A percentile compares a stretch with the other conserved stretches of the same genome.
phyloP scores from a whole-genome alignment of 805 yeast species.

The Zygosaccharomyces rouxii region DNA sequence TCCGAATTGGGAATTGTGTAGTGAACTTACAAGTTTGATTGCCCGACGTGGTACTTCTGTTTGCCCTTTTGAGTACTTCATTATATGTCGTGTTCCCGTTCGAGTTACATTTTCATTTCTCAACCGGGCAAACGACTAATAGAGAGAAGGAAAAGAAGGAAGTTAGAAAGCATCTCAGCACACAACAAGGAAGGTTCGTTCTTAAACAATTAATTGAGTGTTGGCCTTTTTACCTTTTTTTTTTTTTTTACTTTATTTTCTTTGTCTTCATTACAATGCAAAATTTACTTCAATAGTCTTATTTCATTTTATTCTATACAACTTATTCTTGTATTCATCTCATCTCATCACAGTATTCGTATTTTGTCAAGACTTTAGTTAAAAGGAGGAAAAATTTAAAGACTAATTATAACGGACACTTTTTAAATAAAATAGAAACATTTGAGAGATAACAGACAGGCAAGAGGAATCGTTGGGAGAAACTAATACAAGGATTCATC shows the following conservation, averaged over 20 bases:
- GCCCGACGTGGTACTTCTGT: not conserved
- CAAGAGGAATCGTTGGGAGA: too few species aligned
- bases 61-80: not conserved
- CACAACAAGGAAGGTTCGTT: not conserved
- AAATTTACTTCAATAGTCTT: too few species aligned
- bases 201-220: not conserved
- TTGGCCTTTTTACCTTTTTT: too few species aligned
- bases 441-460: too few species aligned
- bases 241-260: too few species aligned
- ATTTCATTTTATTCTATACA: not conserved
- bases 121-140: not conserved
- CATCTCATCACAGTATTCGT: not conserved
- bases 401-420: not conserved
- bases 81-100: not conserved
- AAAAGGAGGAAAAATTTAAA: not conserved
- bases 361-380: not conserved
- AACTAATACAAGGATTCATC: too few species aligned
- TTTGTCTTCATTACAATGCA: too few species aligned
- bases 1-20: not conserved
- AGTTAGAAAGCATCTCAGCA: too few species aligned
- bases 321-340: not conserved
- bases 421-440: not conserved
- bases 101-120: not conserved
- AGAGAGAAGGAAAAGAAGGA: not conserved
- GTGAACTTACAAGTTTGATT: not conserved